Conservation (phyloP, 148 eudicot genomes). For the Bassia scoparia region DNA sequence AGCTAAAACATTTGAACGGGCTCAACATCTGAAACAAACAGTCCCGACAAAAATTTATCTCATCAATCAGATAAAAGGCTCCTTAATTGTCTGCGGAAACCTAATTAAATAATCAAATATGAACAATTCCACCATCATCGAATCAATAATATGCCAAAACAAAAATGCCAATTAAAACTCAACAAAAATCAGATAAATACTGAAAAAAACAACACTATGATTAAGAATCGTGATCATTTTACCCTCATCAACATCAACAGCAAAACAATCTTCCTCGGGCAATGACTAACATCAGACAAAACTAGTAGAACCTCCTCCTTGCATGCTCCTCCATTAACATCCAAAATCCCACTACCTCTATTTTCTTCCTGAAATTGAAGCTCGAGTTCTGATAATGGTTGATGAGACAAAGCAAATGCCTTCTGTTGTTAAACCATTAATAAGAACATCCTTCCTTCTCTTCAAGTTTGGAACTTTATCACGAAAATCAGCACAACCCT, state of each 20-base stretch:
- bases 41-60: not conserved
- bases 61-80: not conserved
- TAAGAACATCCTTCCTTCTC: conserved; percentile 20
- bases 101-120: no score
- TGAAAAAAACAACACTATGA: not conserved
- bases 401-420: conserved; percentile 27
- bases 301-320: conserved; percentile 25
- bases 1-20: not conserved
- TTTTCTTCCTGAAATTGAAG: conserved; percentile 22
- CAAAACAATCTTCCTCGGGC: conserved; percentile 52
- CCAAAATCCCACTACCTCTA: conserved; percentile 15
- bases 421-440: conserved; percentile 23
- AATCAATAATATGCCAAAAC: not conserved
- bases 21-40: not conserved
- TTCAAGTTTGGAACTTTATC: conserved; percentile 24
- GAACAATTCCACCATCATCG: not conserved
- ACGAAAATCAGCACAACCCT: conserved; percentile 32
- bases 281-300: conserved; percentile 25
- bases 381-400: conserved; percentile 20
- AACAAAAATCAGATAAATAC: not conserved
- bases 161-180: conserved; percentile 1
- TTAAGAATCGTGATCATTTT: not conserved
- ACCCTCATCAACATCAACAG: conserved; percentile 96
- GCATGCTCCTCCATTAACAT: conserved; percentile 19
- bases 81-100: no score